Evolutionary conservation across 2,329 filamentous ascomycete genomes (phyloP).

Genomic region (Exophiala spinifera): DNA sequence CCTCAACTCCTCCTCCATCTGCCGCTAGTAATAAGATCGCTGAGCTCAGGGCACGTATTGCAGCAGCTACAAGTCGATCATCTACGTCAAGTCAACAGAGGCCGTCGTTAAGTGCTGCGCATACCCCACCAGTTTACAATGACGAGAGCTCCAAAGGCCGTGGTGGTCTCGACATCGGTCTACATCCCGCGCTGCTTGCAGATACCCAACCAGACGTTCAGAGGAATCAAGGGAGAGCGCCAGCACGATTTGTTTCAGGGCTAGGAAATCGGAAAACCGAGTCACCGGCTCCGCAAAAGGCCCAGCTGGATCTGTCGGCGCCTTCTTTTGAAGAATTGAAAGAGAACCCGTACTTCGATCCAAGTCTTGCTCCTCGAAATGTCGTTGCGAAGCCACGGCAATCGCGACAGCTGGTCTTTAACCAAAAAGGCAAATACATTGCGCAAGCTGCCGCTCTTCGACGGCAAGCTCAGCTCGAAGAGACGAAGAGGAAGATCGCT

Average conservation of each 20-base stretch:
- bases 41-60: constrained; percentile 74
- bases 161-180: constrained; percentile 70
- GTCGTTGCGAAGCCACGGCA: constrained; percentile 61
- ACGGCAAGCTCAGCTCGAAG: constrained; percentile 82
- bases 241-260: constrained; percentile 53
- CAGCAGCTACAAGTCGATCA: constrained; percentile 63
- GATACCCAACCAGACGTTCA: constrained; percentile 46
- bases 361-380: constrained; percentile 60
- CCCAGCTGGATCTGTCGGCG: constrained; percentile 55
- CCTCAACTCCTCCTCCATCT: constrained; percentile 43
- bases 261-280: constrained; percentile 55
- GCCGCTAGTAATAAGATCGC: constrained; percentile 66
- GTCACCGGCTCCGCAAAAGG: constrained; percentile 41
- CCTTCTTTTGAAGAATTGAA: constrained; percentile 57
- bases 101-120: constrained; percentile 39
- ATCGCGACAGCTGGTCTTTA: constrained; percentile 78
- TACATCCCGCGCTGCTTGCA: constrained; percentile 70
- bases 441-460: constrained; percentile 87
- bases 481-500: constrained; percentile 91
- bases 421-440: constrained; percentile 95
- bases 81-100: constrained; percentile 45
- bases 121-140: constrained; percentile 48
- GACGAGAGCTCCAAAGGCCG: constrained; percentile 49
- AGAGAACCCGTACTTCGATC: constrained; percentile 81
- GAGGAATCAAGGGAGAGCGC: constrained; percentile 35